Percentiles rank a stretch among this genome's conserved stretches.
phyloP scores from a whole-genome alignment of 495 filamentous ascomycete species.

The Letharia lupina region DNA sequence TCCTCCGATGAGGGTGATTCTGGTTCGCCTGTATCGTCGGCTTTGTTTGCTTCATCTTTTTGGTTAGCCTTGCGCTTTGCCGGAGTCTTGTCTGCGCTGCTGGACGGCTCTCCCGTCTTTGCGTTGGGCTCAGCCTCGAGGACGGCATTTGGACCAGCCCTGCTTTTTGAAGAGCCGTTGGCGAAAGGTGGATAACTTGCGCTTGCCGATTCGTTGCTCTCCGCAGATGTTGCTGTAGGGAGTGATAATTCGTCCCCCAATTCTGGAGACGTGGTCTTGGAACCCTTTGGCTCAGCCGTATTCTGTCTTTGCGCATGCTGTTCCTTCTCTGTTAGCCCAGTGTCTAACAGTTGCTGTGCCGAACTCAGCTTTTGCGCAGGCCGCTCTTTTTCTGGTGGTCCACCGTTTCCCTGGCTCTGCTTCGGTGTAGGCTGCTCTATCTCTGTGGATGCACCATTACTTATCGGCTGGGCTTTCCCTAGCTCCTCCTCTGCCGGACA shows the following conservation, averaged over 20 bases:
- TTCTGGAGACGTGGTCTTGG: background rate
- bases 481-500: background rate
- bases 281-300: background rate
- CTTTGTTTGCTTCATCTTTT: background rate
- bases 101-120: background rate
- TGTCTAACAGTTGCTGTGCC: background rate
- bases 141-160: background rate
- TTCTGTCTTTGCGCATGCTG: background rate
- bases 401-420: background rate
- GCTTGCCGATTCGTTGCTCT: background rate
- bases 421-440: background rate
- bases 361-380: background rate
- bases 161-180: background rate
- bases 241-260: background rate
- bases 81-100: background rate
- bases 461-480: background rate
- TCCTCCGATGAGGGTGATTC: background rate
- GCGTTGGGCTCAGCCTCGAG: background rate
- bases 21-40: background rate
- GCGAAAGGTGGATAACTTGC: background rate
- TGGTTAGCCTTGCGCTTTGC: constrained; percentile 1
- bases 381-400: background rate
- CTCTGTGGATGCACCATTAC: background rate
- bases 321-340: background rate
- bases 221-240: background rate